Base-by-base conservation (phyloP, 75 land plant species). In the Isoetes taiwanensis region DNA sequence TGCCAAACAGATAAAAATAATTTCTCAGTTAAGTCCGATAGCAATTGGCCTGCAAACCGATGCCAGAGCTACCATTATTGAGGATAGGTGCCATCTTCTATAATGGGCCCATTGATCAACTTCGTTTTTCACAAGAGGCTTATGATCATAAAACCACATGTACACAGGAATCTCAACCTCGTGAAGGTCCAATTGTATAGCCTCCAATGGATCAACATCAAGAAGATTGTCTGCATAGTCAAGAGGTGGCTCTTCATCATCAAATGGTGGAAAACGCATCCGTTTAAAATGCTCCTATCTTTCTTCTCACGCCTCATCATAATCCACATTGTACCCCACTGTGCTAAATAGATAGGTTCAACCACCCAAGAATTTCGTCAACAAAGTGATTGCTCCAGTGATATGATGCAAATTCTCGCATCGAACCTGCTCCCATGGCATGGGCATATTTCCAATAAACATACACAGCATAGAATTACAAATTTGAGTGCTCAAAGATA, bases 181-280 rank as follows among this genome's bases (percentile, higher is more conserved):
- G n/a, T 46, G 25, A 16, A 46, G 50, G 6, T 46, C 50, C 5
- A 46, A n/a, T n/a, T 46, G 50, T 6, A 46, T 46, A n/a, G 50
- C 21, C 16, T 46, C 50, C 19, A 46, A n/a, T 4, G 50, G 50
- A n/a, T 46, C 50, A 6, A 46, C 50, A 23, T 46, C 50, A 4
- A 46, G 50, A 46, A 46, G 50, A 16, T 46, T 46, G 23, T 46
- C 50, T 6, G 50, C 50, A 23, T 46, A 46, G n/a, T 46, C 50
- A 46, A 46, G 50, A 16, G 50, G 50, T 6, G 50, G 50, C 50
- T 46, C 50, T n/a, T 46, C 50, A 23, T 46, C 50, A 46, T 46
- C 50, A n/a, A n/a, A 46, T 6, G 50, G 50, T 19, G 50, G 50
- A n/a, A 46, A 46, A 6, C 50, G 6, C 50, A 46, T 46, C 16